These are phyloP conservation scores for Erythrophleum ivorense DNA, from an alignment of 331 rosid genomes.

Conservation along the genomic window DNA sequence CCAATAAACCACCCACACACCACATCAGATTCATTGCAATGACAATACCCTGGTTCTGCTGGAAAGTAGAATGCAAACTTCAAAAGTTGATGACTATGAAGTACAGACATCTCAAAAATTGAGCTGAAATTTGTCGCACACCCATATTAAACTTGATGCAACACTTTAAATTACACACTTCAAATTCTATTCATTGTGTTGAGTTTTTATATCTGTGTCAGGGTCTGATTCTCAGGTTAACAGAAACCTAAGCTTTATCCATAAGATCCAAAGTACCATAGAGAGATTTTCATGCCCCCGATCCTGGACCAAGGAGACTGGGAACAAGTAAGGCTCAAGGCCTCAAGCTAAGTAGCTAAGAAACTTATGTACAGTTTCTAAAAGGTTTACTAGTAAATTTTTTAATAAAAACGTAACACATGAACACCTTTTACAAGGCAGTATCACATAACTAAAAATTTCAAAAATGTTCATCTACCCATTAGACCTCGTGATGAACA, in stretches of 20 bases:
- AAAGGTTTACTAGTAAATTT: not conserved
- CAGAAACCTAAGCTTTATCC: not conserved
- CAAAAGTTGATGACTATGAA: not conserved
- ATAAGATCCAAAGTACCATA: not conserved
- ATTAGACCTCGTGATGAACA: too few species aligned
- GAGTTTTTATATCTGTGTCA: too few species aligned
- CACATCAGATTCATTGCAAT: constrained; percentile 11
- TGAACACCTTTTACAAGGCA: not conserved
- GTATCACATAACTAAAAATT: not conserved
- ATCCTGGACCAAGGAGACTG: not conserved
- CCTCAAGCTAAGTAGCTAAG: constrained; percentile 4
- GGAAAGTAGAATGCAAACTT: not conserved
- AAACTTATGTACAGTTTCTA: not conserved
- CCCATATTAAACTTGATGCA: not conserved
- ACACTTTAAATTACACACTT: not conserved
- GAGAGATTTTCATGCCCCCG: not conserved
- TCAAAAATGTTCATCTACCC: not conserved
- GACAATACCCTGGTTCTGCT: constrained; percentile 11
- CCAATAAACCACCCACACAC: constrained; percentile 17
- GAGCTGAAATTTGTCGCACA: not conserved
- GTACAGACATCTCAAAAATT: not conserved
- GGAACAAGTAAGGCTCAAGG: not conserved
- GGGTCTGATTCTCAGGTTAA: not conserved
- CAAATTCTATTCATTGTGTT: not conserved
- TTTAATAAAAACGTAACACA: not conserved